These are phyloP conservation scores for Schizochytrium sp. DNA, from an alignment of 108 stramenopile species.

Conservation along the genomic window DNA sequence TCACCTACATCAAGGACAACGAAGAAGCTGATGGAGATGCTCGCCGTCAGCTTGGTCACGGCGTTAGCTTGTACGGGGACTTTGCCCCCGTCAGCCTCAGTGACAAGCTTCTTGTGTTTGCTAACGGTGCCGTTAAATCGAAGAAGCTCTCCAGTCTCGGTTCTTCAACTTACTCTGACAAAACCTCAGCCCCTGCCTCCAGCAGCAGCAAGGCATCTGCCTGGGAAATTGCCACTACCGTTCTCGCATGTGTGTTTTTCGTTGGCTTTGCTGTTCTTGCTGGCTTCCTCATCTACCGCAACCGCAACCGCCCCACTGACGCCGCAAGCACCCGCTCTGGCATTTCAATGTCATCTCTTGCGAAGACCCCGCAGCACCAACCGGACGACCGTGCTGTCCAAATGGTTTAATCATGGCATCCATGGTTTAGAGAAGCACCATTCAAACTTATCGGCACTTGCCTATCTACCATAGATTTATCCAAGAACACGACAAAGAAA, in stretches of 20 bases:
- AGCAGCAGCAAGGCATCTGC: not conserved
- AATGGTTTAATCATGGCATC: too few species aligned
- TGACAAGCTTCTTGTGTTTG: not conserved
- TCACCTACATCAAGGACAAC: not conserved
- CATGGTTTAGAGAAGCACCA: too few species aligned
- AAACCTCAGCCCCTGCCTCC: not conserved
- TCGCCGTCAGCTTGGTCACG: not conserved
- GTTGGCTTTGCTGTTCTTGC: not conserved
- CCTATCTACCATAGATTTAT: too few species aligned
- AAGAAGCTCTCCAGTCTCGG: not conserved
- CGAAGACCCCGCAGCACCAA: too few species aligned
- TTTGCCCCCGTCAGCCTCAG: not conserved
- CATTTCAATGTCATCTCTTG: not conserved
- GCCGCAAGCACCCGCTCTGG: not conserved
- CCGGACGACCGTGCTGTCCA: too few species aligned
- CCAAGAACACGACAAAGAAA: too few species aligned
- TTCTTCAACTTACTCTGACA: too few species aligned
- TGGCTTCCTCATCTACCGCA: not conserved
- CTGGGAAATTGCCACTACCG: slow-evolving; percentile 11
- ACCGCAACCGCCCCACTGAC: not conserved
- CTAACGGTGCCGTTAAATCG: not conserved
- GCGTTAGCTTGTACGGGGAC: not conserved
- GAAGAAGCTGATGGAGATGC: slow-evolving; percentile 4
- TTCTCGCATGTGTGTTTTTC: not conserved
- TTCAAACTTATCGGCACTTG: too few species aligned